Evolutionary conservation across 1,284 basidiomycete species (phyloP), one percentile per base, ranked within the genome.

Genomic region (Trichosporon coremiiforme): DNA sequence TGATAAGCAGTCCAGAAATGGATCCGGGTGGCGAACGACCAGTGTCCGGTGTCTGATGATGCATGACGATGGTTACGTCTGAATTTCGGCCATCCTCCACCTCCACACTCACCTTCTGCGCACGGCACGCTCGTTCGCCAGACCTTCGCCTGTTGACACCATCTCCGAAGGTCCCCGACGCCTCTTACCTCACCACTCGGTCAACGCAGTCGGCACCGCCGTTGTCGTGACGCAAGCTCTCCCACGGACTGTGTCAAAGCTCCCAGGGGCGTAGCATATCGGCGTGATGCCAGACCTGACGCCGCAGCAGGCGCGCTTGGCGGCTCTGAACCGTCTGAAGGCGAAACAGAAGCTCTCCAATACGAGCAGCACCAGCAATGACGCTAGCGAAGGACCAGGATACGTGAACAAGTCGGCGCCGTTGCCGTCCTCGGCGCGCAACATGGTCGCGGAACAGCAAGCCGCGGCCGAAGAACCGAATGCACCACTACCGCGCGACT

Each of bases 301-400:
- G 4, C 77, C 80, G 12, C 74, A 76, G 8, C 81, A 84, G 72
- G 75, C 80, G 1, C 74, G 83, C 2, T 72, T 81, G 63, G 81
- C 82, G n/a, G 80, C 82, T 17, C 76, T 84, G 35, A 83, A 83
- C 70, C 76, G 84, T 1, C 72, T 84, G 20, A 84, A 83, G 75
- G 83, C 82, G 3, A 83, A 82, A 69, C 70, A 75, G 8, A 75
- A 75, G 47, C 75, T 78, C 55, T 68, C 71, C 7, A 57, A 68
- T 10, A 68, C 71, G 10, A 55, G 63, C 13, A n/a, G 57, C 12
- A 20, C 63, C 12, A 31, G 35, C 22, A 53, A 53, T 53, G 50
- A 53, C 9, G 15, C 38, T 35, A 17, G 67, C 41, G 1, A 20
- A 66, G 25, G 31, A 20, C 12, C 57, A 20, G 36, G 36, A n/a